Evolutionary conservation across 2,329 filamentous ascomycete genomes (phyloP).

Genomic region (Fragosphaeria purpurea): DNA sequence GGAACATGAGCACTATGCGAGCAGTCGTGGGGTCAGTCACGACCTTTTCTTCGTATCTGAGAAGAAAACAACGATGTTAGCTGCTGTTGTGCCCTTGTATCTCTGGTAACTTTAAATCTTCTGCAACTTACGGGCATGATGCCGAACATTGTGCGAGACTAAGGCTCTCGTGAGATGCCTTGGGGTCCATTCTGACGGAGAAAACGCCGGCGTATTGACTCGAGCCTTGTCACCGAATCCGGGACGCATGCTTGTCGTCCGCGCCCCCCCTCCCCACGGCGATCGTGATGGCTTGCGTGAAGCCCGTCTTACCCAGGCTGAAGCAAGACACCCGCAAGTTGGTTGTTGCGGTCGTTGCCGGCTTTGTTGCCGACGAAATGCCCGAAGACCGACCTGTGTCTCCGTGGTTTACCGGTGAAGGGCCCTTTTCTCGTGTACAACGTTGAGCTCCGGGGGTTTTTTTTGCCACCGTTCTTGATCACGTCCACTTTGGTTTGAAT

Average conservation of each 20-base stretch:
- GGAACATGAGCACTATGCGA: conserved; percentile 20
- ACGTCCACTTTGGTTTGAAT: too few species aligned
- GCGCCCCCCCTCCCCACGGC: not conserved
- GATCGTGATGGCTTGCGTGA: not conserved
- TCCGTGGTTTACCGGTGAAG: too few species aligned
- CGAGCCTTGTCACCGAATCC: not conserved
- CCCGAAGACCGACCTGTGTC: too few species aligned
- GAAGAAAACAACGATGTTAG: not conserved
- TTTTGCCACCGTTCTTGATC: too few species aligned
- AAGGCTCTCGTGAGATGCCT: conserved; percentile 1
- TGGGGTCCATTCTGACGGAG: conserved; percentile 1
- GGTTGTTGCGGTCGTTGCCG: too few species aligned
- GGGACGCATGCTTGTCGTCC: not conserved
- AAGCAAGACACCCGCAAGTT: not conserved
- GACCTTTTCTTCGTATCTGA: conserved; percentile 20
- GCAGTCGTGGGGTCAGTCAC: conserved; percentile 17
- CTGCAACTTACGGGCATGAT: conserved; percentile 6
- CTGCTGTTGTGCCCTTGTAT: too few species aligned
- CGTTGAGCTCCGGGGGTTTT: too few species aligned
- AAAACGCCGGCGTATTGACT: not conserved
- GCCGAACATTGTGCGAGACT: not conserved
- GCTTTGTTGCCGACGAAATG: too few species aligned
- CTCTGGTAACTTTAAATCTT: too few species aligned
- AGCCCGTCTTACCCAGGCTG: not conserved
- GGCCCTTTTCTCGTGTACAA: too few species aligned